Base-by-base conservation (phyloP, 176 grass and related monocot genomes). In the Rhipidocladum racemiflorum region DNA sequence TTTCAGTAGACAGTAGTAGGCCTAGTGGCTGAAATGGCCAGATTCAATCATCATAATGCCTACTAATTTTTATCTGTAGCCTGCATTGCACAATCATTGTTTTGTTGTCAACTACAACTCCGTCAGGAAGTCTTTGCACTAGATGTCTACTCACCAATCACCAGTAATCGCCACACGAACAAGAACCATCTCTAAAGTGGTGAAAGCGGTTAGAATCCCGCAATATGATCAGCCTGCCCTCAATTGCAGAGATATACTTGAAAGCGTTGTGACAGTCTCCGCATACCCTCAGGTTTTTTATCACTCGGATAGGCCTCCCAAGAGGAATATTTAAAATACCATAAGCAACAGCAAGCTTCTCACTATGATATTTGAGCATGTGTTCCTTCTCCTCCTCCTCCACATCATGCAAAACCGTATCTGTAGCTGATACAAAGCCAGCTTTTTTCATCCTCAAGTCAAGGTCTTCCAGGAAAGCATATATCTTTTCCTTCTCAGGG, bases 101-200 rank as follows among this genome's bases (percentile, higher is more conserved):
- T 61, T 61, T 25, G 14, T n/a, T 68, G 34, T 65, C 63, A 70
- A 62, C 65, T 42, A 36, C 35, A 76, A 44, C 55, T 76, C 24
- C 46, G 23, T 56, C 70, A 69, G 45, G 61, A 61, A 72, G 57
- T 40, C 56, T 70, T 85, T 74, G 45, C 43, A 63, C 18, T 10
- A 68, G 43, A 73, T 49, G 63, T 74, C 17, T 71, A 86, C 8
- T 34, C 74, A 18, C 1, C 29, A 16, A 21, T 91, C 85, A 98
- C 90, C 95, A 95, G 78, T 98, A 98, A 88, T 98, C 92, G 40
- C 95, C 92, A 63, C 92, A 98, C 21, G 92, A 95, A 91, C 95
- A 95, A 74, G 90, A 91, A 61, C 95, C 95, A 28, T 82, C 82
- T 75, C 71, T 93, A 63, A 98, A 98, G 85, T 98, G 95, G 78